Evolutionary conservation across 1,284 basidiomycete genomes (phyloP).

Genomic region (Sanghuangporus sanghuang): DNA sequence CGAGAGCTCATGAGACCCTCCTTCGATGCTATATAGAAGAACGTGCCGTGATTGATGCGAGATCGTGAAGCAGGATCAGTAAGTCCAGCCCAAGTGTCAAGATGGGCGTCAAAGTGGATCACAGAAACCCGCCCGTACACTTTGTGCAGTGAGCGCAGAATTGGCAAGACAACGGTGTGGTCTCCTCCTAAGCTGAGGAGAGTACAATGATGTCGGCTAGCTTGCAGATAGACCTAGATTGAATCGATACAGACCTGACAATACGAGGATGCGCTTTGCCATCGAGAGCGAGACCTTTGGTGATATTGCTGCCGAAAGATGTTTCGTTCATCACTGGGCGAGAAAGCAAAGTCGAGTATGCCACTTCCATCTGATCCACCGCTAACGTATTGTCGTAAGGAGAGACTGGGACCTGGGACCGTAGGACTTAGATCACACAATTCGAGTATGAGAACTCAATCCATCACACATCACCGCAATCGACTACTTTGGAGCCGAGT

Average conservation of each 20-base stretch:
- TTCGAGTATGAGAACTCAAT: neutral
- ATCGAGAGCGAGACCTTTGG: slow-evolving; percentile 41
- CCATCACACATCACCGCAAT: slow-evolving; percentile 67
- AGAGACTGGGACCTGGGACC: slow-evolving; percentile 53
- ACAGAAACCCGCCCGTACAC: slow-evolving; percentile 74
- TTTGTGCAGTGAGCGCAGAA: slow-evolving; percentile 65
- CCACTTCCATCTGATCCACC: slow-evolving; percentile 74
- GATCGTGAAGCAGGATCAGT: slow-evolving; percentile 44
- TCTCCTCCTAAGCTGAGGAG: slow-evolving; percentile 63
- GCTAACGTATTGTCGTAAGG: slow-evolving; percentile 75
- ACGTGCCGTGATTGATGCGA: slow-evolving; percentile 70
- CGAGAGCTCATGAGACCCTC: slow-evolving; percentile 69
- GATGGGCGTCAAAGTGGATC: slow-evolving; percentile 79
- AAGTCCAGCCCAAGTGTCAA: slow-evolving; percentile 56
- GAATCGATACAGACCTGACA: slow-evolving; percentile 40
- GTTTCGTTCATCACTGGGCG: slow-evolving; percentile 39
- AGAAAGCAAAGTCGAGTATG: slow-evolving; percentile 63
- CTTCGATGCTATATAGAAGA: slow-evolving; percentile 67
- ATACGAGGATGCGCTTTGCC: slow-evolving; percentile 60
- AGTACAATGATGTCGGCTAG: neutral
- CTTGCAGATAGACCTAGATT: neutral
- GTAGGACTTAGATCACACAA: neutral
- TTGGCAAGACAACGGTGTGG: slow-evolving; percentile 75
- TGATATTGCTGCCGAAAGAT: slow-evolving; percentile 24
- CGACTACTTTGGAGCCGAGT: slow-evolving; percentile 55